Evolutionary conservation across 495 filamentous ascomycete species (phyloP).

Genomic region (Neurospora discreta): DNA sequence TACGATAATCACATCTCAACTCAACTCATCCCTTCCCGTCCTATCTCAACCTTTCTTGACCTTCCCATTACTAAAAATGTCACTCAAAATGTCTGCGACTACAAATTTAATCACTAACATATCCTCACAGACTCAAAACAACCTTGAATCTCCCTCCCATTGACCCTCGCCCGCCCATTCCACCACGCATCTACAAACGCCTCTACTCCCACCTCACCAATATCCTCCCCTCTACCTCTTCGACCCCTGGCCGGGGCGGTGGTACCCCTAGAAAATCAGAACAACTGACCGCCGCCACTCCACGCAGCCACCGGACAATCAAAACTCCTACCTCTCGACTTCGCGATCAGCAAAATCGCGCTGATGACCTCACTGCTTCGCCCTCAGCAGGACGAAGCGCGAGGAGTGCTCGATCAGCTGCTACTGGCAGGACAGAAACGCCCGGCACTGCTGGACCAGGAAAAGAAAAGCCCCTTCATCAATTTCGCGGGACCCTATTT

Average conservation of each 20-base stretch:
- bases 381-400: background rate
- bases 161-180: slow-evolving; percentile 69
- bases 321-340: slow-evolving; percentile 26
- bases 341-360: slow-evolving; percentile 9
- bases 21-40: background rate
- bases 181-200: slow-evolving; percentile 72
- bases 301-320: slow-evolving; percentile 7
- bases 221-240: slow-evolving; percentile 42
- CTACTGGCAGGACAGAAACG: background rate
- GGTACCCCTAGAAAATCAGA: slow-evolving; percentile 10
- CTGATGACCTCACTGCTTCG: background rate
- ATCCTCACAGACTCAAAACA: slow-evolving; percentile 54
- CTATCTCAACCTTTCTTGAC: background rate
- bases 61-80: too few species aligned
- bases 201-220: slow-evolving; percentile 72
- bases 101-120: background rate
- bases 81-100: too few species aligned
- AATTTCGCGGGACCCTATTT: slow-evolving; percentile 12
- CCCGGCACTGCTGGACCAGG: background rate
- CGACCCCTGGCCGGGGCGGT: slow-evolving; percentile 15
- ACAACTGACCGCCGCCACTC: slow-evolving; percentile 9
- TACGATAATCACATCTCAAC: slow-evolving; percentile 15
- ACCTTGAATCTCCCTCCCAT: slow-evolving; percentile 76
- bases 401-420: background rate
- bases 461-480: slow-evolving; percentile 25